A percentile compares a stretch with the other conserved stretches of the same genome.
phyloP scores from a whole-genome alignment of 2,329 filamentous ascomycete species.

The Fusarium praegraminearum region DNA sequence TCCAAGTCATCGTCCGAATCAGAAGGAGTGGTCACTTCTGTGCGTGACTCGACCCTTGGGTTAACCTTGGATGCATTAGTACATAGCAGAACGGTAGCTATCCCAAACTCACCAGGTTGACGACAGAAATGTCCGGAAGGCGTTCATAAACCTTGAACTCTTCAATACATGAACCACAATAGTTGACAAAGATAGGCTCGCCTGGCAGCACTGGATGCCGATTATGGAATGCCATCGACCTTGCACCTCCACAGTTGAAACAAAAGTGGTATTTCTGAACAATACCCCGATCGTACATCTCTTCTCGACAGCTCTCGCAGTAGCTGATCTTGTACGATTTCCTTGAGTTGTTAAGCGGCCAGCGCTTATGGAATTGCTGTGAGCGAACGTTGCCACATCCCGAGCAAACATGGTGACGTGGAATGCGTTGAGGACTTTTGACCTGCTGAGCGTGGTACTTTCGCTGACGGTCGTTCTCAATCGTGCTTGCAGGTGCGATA shows the following conservation, averaged over 20 bases:
- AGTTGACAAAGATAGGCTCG: conserved; percentile 49
- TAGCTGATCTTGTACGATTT: conserved; percentile 50
- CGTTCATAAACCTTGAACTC: conserved; percentile 44
- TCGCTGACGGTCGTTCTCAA: background rate
- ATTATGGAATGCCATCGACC: conserved; percentile 56
- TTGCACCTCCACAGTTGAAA: conserved; percentile 55
- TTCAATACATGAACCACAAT: conserved; percentile 48
- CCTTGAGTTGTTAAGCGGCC: conserved; percentile 44
- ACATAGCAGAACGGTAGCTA: background rate
- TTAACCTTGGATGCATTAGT: conserved; percentile 22
- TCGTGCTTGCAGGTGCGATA: background rate
- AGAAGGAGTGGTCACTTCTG: background rate
- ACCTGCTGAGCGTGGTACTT: conserved; percentile 18
- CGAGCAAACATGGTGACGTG: conserved; percentile 52
- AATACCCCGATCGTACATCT: conserved; percentile 39
- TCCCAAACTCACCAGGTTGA: conserved; percentile 43
- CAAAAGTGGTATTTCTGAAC: conserved; percentile 56
- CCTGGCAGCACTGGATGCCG: conserved; percentile 43
- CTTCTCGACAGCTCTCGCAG: conserved; percentile 52
- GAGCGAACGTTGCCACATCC: conserved; percentile 54
- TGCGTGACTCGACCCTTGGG: background rate
- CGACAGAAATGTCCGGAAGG: conserved; percentile 46
- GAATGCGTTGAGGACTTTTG: conserved; percentile 36
- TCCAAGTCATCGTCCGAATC: conserved; percentile 28
- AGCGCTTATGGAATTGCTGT: conserved; percentile 50